A percentile compares a stretch with the other conserved stretches of the same genome.
phyloP scores from a whole-genome alignment of 106 monocot genomes.

The Narthecium ossifragum region DNA sequence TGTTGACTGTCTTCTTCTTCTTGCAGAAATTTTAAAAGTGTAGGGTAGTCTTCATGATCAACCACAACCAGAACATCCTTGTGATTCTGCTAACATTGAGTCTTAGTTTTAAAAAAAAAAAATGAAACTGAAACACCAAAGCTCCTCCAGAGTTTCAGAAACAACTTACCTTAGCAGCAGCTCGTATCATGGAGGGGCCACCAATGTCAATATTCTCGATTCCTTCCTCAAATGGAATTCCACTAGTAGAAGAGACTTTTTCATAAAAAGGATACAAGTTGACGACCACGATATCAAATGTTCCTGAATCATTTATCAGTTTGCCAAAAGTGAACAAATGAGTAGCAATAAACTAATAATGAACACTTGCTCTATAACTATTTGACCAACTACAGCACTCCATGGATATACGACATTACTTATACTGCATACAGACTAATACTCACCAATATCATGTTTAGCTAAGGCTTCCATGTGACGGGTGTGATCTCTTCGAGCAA shows the following conservation, averaged over 20 bases:
- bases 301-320: no score
- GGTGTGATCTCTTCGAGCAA: constrained; percentile 76
- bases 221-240: constrained; percentile 86
- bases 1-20: constrained; percentile 53
- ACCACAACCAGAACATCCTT: constrained; percentile 93
- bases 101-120: background rate
- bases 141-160: no score
- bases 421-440: background rate
- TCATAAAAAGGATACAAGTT: constrained; percentile 92
- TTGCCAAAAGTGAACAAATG: no score
- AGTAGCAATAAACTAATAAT: no score
- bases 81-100: constrained; percentile 63
- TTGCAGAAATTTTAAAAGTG: constrained; percentile 66
- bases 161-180: constrained; percentile 81
- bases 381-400: no score
- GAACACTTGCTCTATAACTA: no score
- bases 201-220: constrained; percentile 96
- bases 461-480: constrained; percentile 76
- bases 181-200: constrained; percentile 85
- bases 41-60: constrained; percentile 81
- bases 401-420: no score
- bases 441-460: constrained; percentile 72
- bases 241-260: constrained; percentile 63
- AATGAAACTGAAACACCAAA: background rate
- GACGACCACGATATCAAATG: constrained; percentile 93